phyloP scores from a whole-genome alignment of 495 filamentous ascomycete species.

The Neurospora africana region DNA sequence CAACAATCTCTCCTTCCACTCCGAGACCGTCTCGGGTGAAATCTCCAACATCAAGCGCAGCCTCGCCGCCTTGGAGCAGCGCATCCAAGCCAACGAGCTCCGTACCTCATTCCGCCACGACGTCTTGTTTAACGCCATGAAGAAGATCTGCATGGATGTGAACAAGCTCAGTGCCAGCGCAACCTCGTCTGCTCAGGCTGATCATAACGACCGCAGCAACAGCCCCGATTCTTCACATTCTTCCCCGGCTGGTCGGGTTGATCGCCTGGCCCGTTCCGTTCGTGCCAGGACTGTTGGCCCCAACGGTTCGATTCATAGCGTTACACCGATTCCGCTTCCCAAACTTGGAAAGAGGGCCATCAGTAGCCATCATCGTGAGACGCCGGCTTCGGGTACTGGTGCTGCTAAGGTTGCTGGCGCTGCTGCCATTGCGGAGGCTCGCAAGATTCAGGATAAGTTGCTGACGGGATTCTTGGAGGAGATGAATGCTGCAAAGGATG shows the following conservation, averaged over 20 bases:
- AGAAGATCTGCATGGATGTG: constrained; percentile 10
- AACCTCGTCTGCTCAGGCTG: background rate
- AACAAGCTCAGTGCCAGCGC: background rate
- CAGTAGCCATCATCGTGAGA: background rate
- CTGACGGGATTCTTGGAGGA: constrained; percentile 6
- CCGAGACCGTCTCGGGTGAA: background rate
- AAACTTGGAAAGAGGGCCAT: background rate
- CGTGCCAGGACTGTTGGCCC: background rate
- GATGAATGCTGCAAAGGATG: constrained; percentile 7
- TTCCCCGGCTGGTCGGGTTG: background rate
- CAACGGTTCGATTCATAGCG: fast-evolving
- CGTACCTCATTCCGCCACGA: constrained; percentile 10
- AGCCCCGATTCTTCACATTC: background rate
- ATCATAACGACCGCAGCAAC: background rate
- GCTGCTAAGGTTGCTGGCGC: background rate
- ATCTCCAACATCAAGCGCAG: background rate
- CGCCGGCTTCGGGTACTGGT: background rate
- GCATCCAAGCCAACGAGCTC: constrained; percentile 3
- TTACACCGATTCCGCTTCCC: background rate
- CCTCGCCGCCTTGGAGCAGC: constrained; percentile 4
- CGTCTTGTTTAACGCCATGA: constrained; percentile 14
- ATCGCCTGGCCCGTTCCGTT: background rate
- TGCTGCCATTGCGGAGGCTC: background rate
- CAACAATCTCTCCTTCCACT: background rate
- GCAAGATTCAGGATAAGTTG: constrained; percentile 13